Evolutionary conservation across 176 grass and related monocot genomes (phyloP).

Genomic region (Puccinellia tenuiflora): DNA sequence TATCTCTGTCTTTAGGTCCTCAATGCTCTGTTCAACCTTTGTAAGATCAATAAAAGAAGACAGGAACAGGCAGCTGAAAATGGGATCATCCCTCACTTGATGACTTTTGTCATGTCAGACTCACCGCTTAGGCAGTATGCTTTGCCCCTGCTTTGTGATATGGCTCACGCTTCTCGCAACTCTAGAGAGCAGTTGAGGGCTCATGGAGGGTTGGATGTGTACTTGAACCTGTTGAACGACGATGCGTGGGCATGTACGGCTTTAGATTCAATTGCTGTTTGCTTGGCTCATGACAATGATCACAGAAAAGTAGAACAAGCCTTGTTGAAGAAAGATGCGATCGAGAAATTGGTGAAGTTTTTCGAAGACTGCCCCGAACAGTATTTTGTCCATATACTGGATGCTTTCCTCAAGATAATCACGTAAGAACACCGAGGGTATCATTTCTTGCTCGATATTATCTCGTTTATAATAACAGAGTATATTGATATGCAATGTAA

Average conservation of each 20-base stretch:
- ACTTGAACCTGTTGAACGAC: slow-evolving; percentile 83
- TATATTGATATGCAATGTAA: slow-evolving; percentile 30
- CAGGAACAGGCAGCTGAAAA: slow-evolving; percentile 99
- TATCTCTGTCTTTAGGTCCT: slow-evolving; percentile 54
- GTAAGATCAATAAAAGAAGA: slow-evolving; percentile 97
- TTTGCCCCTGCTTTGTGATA: slow-evolving; percentile 89
- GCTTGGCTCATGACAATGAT: slow-evolving; percentile 95
- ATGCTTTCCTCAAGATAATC: slow-evolving; percentile 98
- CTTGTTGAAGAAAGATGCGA: slow-evolving; percentile 83
- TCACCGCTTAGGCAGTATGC: slow-evolving; percentile 92
- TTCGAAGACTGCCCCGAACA: slow-evolving; percentile 92
- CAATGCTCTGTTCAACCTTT: slow-evolving; percentile 93
- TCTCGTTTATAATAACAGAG: not conserved
- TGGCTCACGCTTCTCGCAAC: slow-evolving; percentile 97
- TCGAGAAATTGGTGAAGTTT: slow-evolving; percentile 85
- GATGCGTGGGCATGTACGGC: slow-evolving; percentile 84
- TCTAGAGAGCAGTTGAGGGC: slow-evolving; percentile 90
- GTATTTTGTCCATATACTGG: slow-evolving; percentile 87
- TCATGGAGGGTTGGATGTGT: slow-evolving; percentile 92
- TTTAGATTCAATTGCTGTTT: slow-evolving; percentile 93
- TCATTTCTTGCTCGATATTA: slow-evolving; percentile 15
- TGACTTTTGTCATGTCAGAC: slow-evolving; percentile 97
- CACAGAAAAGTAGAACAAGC: slow-evolving; percentile 87
- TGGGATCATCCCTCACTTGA: slow-evolving; percentile 97
- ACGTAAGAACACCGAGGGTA: slow-evolving; percentile 54